Evolutionary conservation across 768 basidiomycete species (phyloP).

Genomic region (Hysterangium stoloniferum): DNA sequence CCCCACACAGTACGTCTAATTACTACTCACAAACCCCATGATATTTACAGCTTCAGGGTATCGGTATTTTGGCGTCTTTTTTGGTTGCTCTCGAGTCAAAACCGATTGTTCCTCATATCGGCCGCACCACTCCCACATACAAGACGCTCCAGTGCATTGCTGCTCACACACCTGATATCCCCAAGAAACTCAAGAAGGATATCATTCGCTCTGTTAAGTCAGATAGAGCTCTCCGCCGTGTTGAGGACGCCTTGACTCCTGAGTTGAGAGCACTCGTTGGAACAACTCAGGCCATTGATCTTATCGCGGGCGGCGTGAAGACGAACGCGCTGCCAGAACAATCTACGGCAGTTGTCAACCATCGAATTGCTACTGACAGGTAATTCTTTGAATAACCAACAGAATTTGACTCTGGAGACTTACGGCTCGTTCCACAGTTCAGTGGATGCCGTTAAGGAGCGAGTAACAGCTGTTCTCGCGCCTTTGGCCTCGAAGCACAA

Average conservation of each 20-base stretch:
- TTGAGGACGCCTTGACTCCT: conserved; percentile 39
- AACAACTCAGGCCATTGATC: conserved; percentile 74
- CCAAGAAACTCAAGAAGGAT: conserved; percentile 36
- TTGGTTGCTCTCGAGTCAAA: conserved; percentile 63
- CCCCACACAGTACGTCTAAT: conserved; percentile 55
- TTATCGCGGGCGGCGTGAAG: conserved; percentile 53
- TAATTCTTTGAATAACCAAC: too few species aligned
- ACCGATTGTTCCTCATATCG: conserved; percentile 34
- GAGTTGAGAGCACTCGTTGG: conserved; percentile 41
- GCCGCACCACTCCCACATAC: conserved; percentile 34
- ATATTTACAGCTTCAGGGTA: conserved; percentile 39
- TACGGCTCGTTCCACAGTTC: conserved; percentile 20
- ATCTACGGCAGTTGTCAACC: conserved; percentile 62
- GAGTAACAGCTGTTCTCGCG: conserved; percentile 35
- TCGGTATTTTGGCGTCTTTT: conserved; percentile 70
- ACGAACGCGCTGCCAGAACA: conserved; percentile 74
- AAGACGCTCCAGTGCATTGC: conserved; percentile 57
- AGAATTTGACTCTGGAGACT: not conserved
- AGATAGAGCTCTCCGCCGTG: conserved; percentile 40
- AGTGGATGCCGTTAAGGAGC: conserved; percentile 36
- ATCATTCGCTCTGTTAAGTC: conserved; percentile 42
- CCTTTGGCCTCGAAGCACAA: conserved; percentile 45
- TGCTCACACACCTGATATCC: conserved; percentile 49
- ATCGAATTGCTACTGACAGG: conserved; percentile 60
- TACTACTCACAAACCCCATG: not conserved